Evolutionary conservation across 805 yeast genomes (phyloP).

Genomic region (Yarrowia sp.): DNA sequence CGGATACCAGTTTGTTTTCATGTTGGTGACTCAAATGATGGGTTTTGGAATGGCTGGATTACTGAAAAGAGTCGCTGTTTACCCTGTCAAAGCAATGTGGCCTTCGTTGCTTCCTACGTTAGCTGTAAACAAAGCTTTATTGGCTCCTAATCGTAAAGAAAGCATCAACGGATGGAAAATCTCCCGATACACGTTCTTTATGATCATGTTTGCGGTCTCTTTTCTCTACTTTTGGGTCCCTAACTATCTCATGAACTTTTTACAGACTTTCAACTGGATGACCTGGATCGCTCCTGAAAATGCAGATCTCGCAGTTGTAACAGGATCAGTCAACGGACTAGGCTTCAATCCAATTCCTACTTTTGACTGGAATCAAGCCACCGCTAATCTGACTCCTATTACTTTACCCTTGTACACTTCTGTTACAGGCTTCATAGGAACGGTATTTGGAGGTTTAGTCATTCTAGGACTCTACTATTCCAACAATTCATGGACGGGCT

Average conservation of each 20-base stretch:
- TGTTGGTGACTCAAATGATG: constrained; percentile 50
- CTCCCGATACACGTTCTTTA: constrained; percentile 53
- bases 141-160: constrained; percentile 43
- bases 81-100: constrained; percentile 47
- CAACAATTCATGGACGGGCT: constrained; percentile 60
- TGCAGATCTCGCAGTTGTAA: constrained; percentile 57
- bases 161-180: constrained; percentile 61
- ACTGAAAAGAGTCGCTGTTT: constrained; percentile 51
- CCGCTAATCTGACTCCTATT: constrained; percentile 39
- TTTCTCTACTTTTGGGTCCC: constrained; percentile 69
- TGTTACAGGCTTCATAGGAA: constrained; percentile 41
- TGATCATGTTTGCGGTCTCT: constrained; percentile 44
- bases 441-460: constrained; percentile 47
- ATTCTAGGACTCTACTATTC: constrained; percentile 53
- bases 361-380: constrained; percentile 45
- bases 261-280: constrained; percentile 64
- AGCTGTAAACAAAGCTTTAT: constrained; percentile 48
- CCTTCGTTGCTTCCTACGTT: constrained; percentile 57
- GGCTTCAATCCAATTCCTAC: constrained; percentile 50
- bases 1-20: constrained; percentile 47
- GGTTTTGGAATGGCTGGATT: constrained; percentile 56
- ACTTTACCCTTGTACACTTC: constrained; percentile 46
- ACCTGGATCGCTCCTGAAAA: constrained; percentile 55
- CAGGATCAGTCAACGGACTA: constrained; percentile 57
- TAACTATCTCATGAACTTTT: constrained; percentile 59